Conservation (phyloP, 2,329 filamentous ascomycete species). For the Colletotrichum coccodes region DNA sequence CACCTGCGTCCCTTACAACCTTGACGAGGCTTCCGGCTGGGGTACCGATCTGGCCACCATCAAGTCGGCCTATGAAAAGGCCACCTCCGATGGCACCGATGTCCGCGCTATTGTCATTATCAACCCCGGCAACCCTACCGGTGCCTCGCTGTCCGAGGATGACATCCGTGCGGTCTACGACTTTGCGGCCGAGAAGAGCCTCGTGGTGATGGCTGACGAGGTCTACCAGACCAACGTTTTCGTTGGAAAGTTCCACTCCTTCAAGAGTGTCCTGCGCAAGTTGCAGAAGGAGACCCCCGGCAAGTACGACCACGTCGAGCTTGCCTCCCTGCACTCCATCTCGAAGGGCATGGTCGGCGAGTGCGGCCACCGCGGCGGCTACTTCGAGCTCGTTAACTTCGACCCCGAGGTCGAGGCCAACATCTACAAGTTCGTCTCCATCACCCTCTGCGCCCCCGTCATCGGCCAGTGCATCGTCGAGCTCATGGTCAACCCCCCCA, state of each 20-base stretch:
- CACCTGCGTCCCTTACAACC: slow-evolving; percentile 89
- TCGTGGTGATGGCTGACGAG: slow-evolving; percentile 94
- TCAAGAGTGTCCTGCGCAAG: slow-evolving; percentile 88
- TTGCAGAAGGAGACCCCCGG: slow-evolving; percentile 80
- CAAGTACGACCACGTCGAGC: slow-evolving; percentile 85
- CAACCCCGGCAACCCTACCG: slow-evolving; percentile 98
- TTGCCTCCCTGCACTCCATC: slow-evolving; percentile 90
- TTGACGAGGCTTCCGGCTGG: slow-evolving; percentile 89
- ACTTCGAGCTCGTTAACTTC: slow-evolving; percentile 96
- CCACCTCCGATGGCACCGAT: slow-evolving; percentile 80
- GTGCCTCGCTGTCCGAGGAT: slow-evolving; percentile 80
- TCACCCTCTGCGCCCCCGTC: slow-evolving; percentile 95
- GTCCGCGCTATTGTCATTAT: slow-evolving; percentile 96
- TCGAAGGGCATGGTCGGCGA: slow-evolving; percentile 99
- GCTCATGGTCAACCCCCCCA: slow-evolving; percentile 96
- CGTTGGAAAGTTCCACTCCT: slow-evolving; percentile 91
- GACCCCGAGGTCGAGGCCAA: slow-evolving; percentile 85
- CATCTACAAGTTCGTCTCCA: slow-evolving; percentile 99
- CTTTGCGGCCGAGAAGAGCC: slow-evolving; percentile 83
- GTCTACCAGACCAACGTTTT: slow-evolving; percentile 99
- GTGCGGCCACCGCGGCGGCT: slow-evolving; percentile 96
- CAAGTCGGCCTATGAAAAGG: slow-evolving; percentile 76
- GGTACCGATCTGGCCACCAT: slow-evolving; percentile 87
- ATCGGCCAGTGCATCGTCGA: slow-evolving; percentile 96
- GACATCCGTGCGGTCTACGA: slow-evolving; percentile 89